phyloP scores from a whole-genome alignment of 352 stramenopile genomes.

The Phytophthora pisi region DNA sequence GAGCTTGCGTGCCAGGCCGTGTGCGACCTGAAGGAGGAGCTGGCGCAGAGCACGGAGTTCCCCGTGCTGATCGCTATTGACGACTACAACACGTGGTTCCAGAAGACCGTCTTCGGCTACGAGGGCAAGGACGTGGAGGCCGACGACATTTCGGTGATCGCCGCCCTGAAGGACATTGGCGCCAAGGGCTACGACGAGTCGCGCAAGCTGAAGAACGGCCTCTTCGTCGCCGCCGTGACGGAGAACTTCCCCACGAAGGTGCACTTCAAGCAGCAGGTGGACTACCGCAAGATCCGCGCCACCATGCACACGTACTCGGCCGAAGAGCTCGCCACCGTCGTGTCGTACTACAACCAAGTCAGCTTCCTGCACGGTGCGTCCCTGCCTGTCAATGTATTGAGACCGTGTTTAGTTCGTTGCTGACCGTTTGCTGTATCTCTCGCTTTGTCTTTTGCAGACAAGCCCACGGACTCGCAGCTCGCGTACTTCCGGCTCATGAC shows the following conservation, averaged over 20 bases:
- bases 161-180: conserved; percentile 75
- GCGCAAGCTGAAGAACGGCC: conserved; percentile 77
- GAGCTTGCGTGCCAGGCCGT: conserved; percentile 82
- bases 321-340: conserved; percentile 75
- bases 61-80: conserved; percentile 87
- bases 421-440: conserved; percentile 1
- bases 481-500: conserved; percentile 89
- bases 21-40: conserved; percentile 79
- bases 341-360: conserved; percentile 89
- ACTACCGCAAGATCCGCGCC: conserved; percentile 75
- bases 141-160: conserved; percentile 83
- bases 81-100: conserved; percentile 90
- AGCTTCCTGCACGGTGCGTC: conserved; percentile 70
- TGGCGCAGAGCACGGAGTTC: conserved; percentile 83
- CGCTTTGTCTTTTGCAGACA: conserved; percentile 41
- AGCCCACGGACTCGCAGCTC: conserved; percentile 69
- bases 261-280: conserved; percentile 84
- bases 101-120: conserved; percentile 88
- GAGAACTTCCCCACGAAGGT: conserved; percentile 84
- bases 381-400: background rate
- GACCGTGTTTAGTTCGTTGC: background rate
- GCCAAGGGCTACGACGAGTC: conserved; percentile 59
- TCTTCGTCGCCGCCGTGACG: conserved; percentile 83
- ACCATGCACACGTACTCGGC: conserved; percentile 81
- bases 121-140: conserved; percentile 77